These are phyloP conservation scores for Cutaneotrichosporon sp. DNA, from an alignment of 1,284 basidiomycete species.

Conservation along the genomic window DNA sequence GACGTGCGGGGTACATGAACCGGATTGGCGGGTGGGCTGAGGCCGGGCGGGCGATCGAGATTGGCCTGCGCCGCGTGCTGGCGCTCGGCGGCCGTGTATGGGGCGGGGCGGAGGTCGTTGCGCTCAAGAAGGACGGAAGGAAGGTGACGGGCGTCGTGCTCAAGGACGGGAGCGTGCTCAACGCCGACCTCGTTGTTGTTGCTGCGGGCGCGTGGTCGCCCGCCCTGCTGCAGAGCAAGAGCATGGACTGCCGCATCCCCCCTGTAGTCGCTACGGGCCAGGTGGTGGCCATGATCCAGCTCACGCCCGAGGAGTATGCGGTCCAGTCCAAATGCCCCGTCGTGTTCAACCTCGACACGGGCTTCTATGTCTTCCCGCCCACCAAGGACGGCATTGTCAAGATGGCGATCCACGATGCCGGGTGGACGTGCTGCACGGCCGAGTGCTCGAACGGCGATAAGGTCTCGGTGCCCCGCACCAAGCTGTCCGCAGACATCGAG, in stretches of 20 bases:
- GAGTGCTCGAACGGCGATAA: constrained; percentile 25
- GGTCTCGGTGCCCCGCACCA: constrained; percentile 45
- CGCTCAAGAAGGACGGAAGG: constrained; percentile 37
- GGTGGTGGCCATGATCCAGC: constrained; percentile 66
- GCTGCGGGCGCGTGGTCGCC: constrained; percentile 59
- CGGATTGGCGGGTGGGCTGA: constrained; percentile 78
- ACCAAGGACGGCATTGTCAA: constrained; percentile 49
- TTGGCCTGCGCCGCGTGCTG: constrained; percentile 58
- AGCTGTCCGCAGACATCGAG: constrained; percentile 42
- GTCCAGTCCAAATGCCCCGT: constrained; percentile 64
- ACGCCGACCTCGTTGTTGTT: constrained; percentile 40
- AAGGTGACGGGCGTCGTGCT: constrained; percentile 62
- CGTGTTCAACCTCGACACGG: constrained; percentile 46
- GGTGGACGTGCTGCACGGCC: constrained; percentile 29
- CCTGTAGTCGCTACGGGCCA: constrained; percentile 53
- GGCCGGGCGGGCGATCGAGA: constrained; percentile 62
- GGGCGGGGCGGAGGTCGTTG: constrained; percentile 58
- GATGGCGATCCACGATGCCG: constrained; percentile 51
- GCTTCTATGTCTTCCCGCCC: constrained; percentile 52
- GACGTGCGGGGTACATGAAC: constrained; percentile 62
- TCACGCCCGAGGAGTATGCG: constrained; percentile 63
- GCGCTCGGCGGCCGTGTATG: constrained; percentile 60
- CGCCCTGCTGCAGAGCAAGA: constrained; percentile 62
- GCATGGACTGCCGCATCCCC: constrained; percentile 31
- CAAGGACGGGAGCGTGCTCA: constrained; percentile 54